Evolutionary conservation across 176 grass and related monocot species (phyloP).

Genomic region (Elymus sibiricus): DNA sequence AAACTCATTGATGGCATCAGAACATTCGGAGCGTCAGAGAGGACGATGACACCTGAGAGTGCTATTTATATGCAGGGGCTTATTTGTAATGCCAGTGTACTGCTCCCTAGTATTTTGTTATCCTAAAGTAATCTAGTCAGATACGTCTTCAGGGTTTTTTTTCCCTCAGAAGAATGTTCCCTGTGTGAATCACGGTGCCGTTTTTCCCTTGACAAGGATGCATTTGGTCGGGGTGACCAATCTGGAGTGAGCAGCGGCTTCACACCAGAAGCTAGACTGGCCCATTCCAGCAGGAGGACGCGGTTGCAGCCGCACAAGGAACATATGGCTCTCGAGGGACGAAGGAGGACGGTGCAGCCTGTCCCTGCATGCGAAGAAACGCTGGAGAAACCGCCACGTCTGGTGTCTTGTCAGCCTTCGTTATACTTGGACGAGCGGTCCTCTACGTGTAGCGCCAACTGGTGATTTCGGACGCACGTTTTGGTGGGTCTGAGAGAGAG

Average conservation of each 20-base stretch:
- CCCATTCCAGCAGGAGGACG: background rate
- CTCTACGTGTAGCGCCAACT: background rate
- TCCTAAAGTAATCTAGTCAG: no score
- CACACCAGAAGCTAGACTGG: background rate
- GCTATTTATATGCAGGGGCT: no score
- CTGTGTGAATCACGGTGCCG: background rate
- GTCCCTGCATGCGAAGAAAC: background rate
- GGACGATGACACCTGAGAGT: no score
- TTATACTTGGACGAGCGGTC: slow-evolving; percentile 6
- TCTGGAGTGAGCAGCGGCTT: background rate
- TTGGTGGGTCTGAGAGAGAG: background rate
- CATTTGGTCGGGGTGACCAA: background rate
- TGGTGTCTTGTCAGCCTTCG: background rate
- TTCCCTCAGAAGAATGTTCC: no score
- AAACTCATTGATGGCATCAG: no score
- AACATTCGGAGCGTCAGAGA: no score
- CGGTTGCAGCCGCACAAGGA: background rate
- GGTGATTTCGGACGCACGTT: background rate
- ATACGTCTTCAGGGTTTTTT: no score
- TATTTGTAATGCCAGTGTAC: no score
- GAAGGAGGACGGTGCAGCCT: no score
- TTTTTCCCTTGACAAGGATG: background rate
- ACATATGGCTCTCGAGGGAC: no score
- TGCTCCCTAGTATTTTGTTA: no score
- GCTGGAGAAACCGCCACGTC: slow-evolving; percentile 7